Evolutionary conservation across 202 grass and related monocot genomes (phyloP).

Genomic region (Schoenoplectus tabernaemontani): DNA sequence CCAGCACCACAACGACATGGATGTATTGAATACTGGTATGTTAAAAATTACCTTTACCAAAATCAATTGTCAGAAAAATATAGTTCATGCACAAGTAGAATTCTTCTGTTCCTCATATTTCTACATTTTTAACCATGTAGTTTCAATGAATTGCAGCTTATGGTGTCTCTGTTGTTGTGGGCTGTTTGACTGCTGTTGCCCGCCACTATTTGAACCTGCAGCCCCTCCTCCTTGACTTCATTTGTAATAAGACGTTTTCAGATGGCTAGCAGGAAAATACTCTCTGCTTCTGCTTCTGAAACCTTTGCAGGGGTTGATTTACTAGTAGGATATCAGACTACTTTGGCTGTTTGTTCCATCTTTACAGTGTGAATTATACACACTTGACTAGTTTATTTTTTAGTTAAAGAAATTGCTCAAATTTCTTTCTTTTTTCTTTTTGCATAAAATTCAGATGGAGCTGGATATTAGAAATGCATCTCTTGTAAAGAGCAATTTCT

Average conservation of each 20-base stretch:
- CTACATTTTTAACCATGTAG: neutral
- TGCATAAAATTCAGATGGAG: neutral
- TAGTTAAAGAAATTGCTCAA: neutral
- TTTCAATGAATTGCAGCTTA: slow-evolving; percentile 18
- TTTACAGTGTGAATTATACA: neutral
- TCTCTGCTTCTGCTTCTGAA: neutral
- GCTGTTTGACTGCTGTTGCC: slow-evolving; percentile 30
- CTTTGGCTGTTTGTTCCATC: neutral
- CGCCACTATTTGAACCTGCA: slow-evolving; percentile 21
- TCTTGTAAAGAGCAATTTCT: neutral
- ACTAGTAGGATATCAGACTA: slow-evolving; percentile 2
- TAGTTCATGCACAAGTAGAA: neutral
- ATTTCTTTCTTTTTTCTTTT: neutral
- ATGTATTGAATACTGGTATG: slow-evolving; percentile 30
- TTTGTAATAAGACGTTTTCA: neutral
- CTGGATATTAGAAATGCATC: neutral
- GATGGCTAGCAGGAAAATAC: neutral
- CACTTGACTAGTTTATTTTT: neutral
- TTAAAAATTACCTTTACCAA: neutral
- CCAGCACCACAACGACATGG: neutral
- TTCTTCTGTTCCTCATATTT: neutral
- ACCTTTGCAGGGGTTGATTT: neutral
- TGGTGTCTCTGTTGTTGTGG: slow-evolving; percentile 45
- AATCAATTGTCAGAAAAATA: neutral
- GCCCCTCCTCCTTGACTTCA: neutral